Conservation (phyloP, 2,329 filamentous ascomycete species). For the Clarireedia monteithiana region DNA sequence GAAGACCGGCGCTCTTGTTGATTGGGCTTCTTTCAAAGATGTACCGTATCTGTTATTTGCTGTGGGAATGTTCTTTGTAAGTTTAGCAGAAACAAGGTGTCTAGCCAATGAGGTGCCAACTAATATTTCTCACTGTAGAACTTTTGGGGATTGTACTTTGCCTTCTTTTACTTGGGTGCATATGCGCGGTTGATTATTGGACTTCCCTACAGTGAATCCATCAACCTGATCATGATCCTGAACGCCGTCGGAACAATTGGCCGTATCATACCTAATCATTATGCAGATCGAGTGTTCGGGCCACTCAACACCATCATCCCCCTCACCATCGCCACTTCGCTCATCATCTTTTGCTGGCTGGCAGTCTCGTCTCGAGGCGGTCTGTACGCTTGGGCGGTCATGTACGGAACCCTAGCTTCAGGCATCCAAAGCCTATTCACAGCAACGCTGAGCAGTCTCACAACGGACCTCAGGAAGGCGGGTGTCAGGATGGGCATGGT, state of each 20-base stretch:
- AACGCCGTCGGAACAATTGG: conserved; percentile 44
- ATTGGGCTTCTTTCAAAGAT: conserved; percentile 38
- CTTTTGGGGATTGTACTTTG: conserved; percentile 39
- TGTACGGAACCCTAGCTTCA: conserved; percentile 44
- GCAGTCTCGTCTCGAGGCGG: conserved; percentile 34
- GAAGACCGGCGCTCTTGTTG: conserved; percentile 35
- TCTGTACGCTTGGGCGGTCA: conserved; percentile 41
- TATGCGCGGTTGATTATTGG: conserved; percentile 32
- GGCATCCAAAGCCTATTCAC: conserved; percentile 46
- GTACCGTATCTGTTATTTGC: conserved; percentile 38
- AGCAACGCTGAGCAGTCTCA: conserved; percentile 41
- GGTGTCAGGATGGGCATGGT: conserved; percentile 52
- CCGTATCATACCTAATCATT: conserved; percentile 38
- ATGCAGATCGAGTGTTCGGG: conserved; percentile 42
- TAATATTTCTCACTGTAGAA: conserved; percentile 12
- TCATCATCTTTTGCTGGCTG: conserved; percentile 40
- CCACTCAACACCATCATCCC: conserved; percentile 45
- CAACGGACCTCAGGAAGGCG: conserved; percentile 42
- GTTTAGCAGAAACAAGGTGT: conserved; percentile 6
- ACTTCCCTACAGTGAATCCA: conserved; percentile 35
- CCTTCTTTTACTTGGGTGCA: conserved; percentile 31
- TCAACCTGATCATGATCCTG: conserved; percentile 44
- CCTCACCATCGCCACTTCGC: conserved; percentile 30
- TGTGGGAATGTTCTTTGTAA: conserved; percentile 32
- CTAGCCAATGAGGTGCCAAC: neutral